A percentile compares a stretch with the other conserved stretches of the same genome.
Conservation (phyloP, 768 basidiomycete genomes). For the Lentinula raphanica region DNA sequence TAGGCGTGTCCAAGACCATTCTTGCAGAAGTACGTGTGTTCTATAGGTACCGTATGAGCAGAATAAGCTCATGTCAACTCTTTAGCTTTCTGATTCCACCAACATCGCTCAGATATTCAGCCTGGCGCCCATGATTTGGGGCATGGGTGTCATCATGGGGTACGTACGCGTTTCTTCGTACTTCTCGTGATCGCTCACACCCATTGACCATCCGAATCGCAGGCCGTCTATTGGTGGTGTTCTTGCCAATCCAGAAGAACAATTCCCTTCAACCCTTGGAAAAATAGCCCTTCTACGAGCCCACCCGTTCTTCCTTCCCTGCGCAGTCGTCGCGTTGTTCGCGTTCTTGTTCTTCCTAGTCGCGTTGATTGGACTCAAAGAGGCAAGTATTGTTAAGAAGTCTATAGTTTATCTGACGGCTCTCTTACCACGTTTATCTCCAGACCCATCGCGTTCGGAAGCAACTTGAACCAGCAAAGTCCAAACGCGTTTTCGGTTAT, state of each 20-base stretch:
- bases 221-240: constrained; percentile 28
- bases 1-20: neutral
- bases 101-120: constrained; percentile 23
- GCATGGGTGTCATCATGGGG: constrained; percentile 21
- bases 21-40: neutral
- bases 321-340: constrained; percentile 21
- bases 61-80: neutral
- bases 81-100: constrained; percentile 22
- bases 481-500: neutral
- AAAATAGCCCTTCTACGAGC: constrained; percentile 17
- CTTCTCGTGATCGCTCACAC: neutral
- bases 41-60: neutral
- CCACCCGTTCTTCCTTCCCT: constrained; percentile 34
- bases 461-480: neutral
- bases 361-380: constrained; percentile 20
- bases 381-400: constrained; percentile 16
- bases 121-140: constrained; percentile 24
- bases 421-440: neutral
- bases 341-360: constrained; percentile 17
- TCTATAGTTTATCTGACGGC: neutral
- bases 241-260: constrained; percentile 22
- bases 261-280: constrained; percentile 22
- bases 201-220: neutral
- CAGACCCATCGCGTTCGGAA: neutral
- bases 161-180: constrained; percentile 1